Evolutionary conservation across 2,329 filamentous ascomycete species (phyloP).

Genomic region (Pyrenochaeta sp.): DNA sequence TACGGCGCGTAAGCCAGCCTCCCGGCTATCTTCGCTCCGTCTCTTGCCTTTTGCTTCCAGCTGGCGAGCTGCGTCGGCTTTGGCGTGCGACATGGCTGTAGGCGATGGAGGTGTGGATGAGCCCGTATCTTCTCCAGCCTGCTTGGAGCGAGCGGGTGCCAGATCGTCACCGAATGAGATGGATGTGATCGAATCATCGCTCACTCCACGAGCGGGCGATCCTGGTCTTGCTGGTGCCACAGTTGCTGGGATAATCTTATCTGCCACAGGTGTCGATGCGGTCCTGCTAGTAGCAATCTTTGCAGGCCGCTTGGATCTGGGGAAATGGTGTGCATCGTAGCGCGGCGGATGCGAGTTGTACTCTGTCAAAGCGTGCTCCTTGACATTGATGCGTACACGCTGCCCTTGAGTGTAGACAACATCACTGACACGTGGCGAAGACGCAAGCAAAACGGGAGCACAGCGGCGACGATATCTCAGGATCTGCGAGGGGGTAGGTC

Average conservation of each 20-base stretch:
- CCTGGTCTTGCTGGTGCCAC: slow-evolving; percentile 26
- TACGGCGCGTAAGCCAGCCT: slow-evolving; percentile 29
- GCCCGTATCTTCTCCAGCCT: slow-evolving; percentile 25
- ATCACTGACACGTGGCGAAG: slow-evolving; percentile 56
- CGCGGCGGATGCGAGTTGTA: slow-evolving; percentile 55
- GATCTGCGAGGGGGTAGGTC: slow-evolving; percentile 46
- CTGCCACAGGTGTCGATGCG: slow-evolving; percentile 3
- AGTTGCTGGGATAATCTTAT: slow-evolving; percentile 7
- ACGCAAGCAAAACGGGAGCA: slow-evolving; percentile 55
- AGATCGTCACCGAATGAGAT: slow-evolving; percentile 46
- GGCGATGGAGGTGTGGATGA: slow-evolving; percentile 39
- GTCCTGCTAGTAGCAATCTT: slow-evolving; percentile 10
- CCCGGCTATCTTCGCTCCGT: slow-evolving; percentile 30
- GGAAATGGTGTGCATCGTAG: slow-evolving; percentile 53
- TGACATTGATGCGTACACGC: slow-evolving; percentile 56
- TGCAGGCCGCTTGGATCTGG: slow-evolving; percentile 26
- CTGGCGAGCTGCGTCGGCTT: slow-evolving; percentile 33
- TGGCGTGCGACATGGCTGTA: slow-evolving; percentile 28
- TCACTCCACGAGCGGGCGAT: slow-evolving; percentile 39
- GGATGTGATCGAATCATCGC: slow-evolving; percentile 43
- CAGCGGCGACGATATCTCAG: slow-evolving; percentile 59
- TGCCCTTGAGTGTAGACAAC: slow-evolving; percentile 54
- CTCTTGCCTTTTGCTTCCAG: slow-evolving; percentile 29
- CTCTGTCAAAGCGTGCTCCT: slow-evolving; percentile 52
- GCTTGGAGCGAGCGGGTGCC: slow-evolving; percentile 32